Evolutionary conservation across 139 green algal species (phyloP), one percentile per base, ranked within the genome.

Genomic region (Closterium sp.): DNA sequence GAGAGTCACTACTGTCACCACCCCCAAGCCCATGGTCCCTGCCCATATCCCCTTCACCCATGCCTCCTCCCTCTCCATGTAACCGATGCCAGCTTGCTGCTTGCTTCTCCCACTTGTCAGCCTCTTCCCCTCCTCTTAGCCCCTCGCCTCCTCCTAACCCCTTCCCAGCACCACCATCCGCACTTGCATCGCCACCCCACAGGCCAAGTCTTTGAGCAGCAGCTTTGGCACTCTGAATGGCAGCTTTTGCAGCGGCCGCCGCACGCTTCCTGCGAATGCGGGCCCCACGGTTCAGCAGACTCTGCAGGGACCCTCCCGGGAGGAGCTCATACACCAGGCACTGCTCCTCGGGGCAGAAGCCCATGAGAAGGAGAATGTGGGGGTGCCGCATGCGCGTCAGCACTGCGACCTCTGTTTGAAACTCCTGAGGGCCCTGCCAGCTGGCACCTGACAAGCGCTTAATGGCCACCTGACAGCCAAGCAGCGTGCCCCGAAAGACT

Each of bases 401-500:
- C 85, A 88, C 33, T 30, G 31, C 85, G 16, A 88, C 85, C 32
- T 88, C 81, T 19, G 81, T 86, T 86, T 33, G 81, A 33, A 34
- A 86, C 81, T 32, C 81, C 28, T 89, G n/a, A 35, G 84, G 33
- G 43, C 43, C 43, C 43, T 69, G 43, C 33, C 33, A 35, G 81
- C n/a, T 86, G 81, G 81, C 81, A 4, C 81, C 81, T 32, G n/a
- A 33, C 81, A 92, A 36, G 5, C 86, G 85, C 86, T 92, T 92
- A n/a, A 92, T 90, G 4, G 90, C 83, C 28, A 91, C 88, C 28
- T 33, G 32, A 19, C 64, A 55, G 35, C 88, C 88, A 33, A 85
- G 36, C 28, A 92, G 84, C 5, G 33, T 90, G 25, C 90, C 90
- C n/a, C 85, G 33, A 84, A 90, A 92, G 23, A 92, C 89, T 1